Evolutionary conservation across 73 alveolate genomes (phyloP).

Genomic region (Paramecium sonneborni): DNA sequence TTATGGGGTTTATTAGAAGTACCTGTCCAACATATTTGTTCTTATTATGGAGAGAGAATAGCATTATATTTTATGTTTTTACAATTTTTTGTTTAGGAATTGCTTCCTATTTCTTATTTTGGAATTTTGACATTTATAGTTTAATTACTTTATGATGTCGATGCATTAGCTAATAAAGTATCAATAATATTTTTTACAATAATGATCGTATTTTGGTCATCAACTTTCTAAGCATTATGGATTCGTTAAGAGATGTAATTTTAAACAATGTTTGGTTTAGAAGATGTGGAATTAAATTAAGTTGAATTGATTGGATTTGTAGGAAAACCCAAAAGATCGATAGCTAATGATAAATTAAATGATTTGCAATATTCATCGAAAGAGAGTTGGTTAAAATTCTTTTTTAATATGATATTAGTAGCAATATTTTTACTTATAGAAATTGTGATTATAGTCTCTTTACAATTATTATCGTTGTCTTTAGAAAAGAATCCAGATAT

Average conservation of each 20-base stretch:
- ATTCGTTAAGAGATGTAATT: constrained; percentile 22
- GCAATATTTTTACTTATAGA: background rate
- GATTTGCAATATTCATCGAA: background rate
- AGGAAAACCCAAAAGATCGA: constrained; percentile 35
- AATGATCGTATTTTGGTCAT: constrained; percentile 51
- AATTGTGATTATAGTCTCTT: background rate
- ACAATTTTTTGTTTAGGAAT: background rate
- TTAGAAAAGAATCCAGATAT: background rate
- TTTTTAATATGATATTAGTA: background rate
- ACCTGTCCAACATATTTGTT: background rate
- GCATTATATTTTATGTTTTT: constrained; percentile 21
- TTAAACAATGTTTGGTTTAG: constrained; percentile 51
- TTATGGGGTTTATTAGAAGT: constrained; percentile 1
- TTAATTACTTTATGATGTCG: background rate
- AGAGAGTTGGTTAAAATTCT: constrained; percentile 14
- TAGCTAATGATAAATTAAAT: constrained; percentile 46
- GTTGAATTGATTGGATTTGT: constrained; percentile 35
- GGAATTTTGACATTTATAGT: constrained; percentile 40
- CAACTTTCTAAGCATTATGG: constrained; percentile 36
- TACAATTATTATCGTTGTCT: background rate
- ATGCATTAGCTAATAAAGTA: background rate
- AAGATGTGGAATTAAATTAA: constrained; percentile 12
- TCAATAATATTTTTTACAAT: background rate
- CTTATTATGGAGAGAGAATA: constrained; percentile 44
- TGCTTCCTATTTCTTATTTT: background rate